phyloP scores from a whole-genome alignment of 2,329 filamentous ascomycete genomes.

The Dactylellina sp. region DNA sequence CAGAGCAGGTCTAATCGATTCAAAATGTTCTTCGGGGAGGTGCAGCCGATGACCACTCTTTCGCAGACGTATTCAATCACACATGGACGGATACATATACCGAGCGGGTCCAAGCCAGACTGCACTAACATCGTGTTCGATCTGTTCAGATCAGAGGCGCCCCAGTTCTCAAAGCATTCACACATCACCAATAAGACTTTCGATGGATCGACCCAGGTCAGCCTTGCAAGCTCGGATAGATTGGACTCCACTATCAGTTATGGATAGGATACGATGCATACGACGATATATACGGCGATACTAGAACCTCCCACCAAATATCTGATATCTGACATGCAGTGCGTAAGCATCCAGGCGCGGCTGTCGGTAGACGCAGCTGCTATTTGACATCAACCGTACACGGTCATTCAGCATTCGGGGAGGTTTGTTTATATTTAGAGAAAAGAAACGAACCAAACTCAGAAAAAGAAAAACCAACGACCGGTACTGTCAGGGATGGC shows the following conservation, averaged over 20 bases:
- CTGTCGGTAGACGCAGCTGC: slow-evolving; percentile 16
- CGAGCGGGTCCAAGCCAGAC: slow-evolving; percentile 5
- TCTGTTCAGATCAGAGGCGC: slow-evolving; percentile 10
- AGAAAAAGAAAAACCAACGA: too few relatives aligned
- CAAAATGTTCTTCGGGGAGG: slow-evolving; percentile 7
- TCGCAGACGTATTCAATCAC: too few relatives aligned
- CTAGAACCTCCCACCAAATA: too few relatives aligned
- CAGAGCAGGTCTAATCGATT: slow-evolving; percentile 47
- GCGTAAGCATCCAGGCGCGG: slow-evolving; percentile 37
- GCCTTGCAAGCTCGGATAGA: too few relatives aligned
- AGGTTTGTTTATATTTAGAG: slow-evolving; percentile 17
- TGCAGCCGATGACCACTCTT: slow-evolving; percentile 51
- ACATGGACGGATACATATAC: slow-evolving; percentile 21
- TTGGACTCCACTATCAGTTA: too few relatives aligned
- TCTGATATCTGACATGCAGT: background rate
- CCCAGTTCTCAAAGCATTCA: background rate
- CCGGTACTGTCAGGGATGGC: background rate
- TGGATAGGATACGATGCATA: too few relatives aligned
- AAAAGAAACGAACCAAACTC: background rate
- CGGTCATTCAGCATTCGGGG: too few relatives aligned
- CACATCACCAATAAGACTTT: background rate
- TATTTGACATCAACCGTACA: background rate
- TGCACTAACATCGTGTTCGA: background rate
- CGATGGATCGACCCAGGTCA: background rate
- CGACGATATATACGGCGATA: too few relatives aligned